phyloP scores from a whole-genome alignment of 2,329 filamentous ascomycete species.

The Claviceps africana region DNA sequence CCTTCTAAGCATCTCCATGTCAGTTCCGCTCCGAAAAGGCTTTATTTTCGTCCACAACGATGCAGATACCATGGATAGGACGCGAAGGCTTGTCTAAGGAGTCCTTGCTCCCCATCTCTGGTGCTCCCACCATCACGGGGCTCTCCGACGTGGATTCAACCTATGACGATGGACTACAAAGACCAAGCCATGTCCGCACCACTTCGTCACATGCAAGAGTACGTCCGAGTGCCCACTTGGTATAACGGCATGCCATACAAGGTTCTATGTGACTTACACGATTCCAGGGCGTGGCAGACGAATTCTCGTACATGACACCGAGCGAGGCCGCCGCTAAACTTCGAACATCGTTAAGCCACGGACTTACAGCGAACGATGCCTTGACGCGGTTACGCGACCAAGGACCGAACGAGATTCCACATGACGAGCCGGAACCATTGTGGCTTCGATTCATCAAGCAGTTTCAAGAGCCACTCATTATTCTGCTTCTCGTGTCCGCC shows the following conservation, averaged over 20 bases:
- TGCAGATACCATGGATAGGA: slow-evolving; percentile 26
- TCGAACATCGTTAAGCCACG: slow-evolving; percentile 68
- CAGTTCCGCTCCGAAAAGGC: slow-evolving; percentile 3
- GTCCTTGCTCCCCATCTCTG: slow-evolving; percentile 21
- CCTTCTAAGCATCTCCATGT: slow-evolving; percentile 7
- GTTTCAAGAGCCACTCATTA: slow-evolving; percentile 88
- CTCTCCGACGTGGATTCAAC: slow-evolving; percentile 10
- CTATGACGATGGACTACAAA: slow-evolving; percentile 14
- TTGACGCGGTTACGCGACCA: slow-evolving; percentile 63
- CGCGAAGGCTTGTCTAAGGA: slow-evolving; percentile 18
- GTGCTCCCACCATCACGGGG: slow-evolving; percentile 20
- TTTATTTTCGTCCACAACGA: slow-evolving; percentile 13
- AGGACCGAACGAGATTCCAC: slow-evolving; percentile 87
- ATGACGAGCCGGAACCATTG: slow-evolving; percentile 82
- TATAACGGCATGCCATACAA: neutral
- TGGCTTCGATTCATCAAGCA: slow-evolving; percentile 94
- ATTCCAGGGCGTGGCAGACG: slow-evolving; percentile 39
- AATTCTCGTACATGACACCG: slow-evolving; percentile 54
- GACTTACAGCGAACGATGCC: slow-evolving; percentile 70
- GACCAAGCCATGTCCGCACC: slow-evolving; percentile 28
- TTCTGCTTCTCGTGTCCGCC: slow-evolving; percentile 81
- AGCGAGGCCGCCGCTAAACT: slow-evolving; percentile 65
- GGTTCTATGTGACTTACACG: neutral
- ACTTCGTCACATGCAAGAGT: slow-evolving; percentile 44
- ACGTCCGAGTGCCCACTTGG: slow-evolving; percentile 12